Percentiles rank a stretch among this genome's conserved stretches.
These are phyloP conservation scores for Sarocladium kiliense DNA, from an alignment of 2,329 filamentous ascomycete genomes.

Conservation along the genomic window DNA sequence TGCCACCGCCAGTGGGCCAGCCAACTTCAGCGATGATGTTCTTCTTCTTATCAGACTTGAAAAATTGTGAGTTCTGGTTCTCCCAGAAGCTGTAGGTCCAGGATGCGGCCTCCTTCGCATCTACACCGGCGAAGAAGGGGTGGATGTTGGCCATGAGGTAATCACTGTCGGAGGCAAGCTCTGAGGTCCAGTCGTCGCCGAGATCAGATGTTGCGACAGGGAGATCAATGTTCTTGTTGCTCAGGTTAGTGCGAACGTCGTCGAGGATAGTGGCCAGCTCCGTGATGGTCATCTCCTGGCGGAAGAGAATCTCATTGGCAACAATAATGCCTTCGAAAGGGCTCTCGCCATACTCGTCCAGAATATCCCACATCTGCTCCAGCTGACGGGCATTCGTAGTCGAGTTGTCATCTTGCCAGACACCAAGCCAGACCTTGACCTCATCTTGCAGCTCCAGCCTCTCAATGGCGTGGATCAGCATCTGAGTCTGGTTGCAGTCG, in stretches of 20 bases:
- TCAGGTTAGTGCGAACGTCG: constrained; percentile 69
- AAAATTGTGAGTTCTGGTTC: constrained; percentile 59
- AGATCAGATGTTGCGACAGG: constrained; percentile 85
- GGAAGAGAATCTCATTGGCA: constrained; percentile 74
- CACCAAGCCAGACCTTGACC: constrained; percentile 89
- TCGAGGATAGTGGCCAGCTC: constrained; percentile 60
- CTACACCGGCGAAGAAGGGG: constrained; percentile 85
- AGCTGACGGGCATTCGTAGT: constrained; percentile 84
- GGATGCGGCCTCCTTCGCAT: constrained; percentile 58
- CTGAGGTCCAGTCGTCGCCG: constrained; percentile 76
- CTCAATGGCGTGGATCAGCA: constrained; percentile 80
- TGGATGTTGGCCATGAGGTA: constrained; percentile 96
- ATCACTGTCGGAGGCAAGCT: constrained; percentile 67
- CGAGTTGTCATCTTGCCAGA: constrained; percentile 81
- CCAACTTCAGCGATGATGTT: constrained; percentile 88
- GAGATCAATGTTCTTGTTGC: constrained; percentile 58
- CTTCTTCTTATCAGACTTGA: constrained; percentile 54
- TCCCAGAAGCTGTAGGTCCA: constrained; percentile 88
- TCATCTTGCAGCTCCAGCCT: constrained; percentile 62
- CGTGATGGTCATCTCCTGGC: constrained; percentile 65
- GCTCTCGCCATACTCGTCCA: constrained; percentile 60
- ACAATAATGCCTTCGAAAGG: constrained; percentile 81
- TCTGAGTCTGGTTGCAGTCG: constrained; percentile 95
- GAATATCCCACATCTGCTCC: constrained; percentile 74
- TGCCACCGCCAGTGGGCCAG: constrained; percentile 83